Evolutionary conservation across 2,329 filamentous ascomycete species (phyloP), one percentile per base, ranked within the genome.

Genomic region (Penicillium sp.): DNA sequence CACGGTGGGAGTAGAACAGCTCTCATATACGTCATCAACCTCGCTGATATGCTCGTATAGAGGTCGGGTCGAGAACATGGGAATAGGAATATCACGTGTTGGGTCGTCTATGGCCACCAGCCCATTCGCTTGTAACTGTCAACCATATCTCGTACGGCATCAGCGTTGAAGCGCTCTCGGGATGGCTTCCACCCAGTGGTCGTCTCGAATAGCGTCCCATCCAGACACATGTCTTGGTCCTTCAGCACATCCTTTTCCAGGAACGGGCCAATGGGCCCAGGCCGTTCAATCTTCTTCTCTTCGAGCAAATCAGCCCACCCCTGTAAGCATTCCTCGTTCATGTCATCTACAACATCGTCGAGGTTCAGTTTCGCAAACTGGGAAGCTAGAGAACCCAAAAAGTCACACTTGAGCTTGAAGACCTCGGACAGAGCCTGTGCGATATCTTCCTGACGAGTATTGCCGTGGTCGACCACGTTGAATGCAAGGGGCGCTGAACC

Each of bases 231-330:
- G 69, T 96, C 90, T 17, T 85, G 86, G 64, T 97, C 90, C 68
- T 90, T 91, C 53, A 97, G 75, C 57, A 96, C 72, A 69, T 98
- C 93, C 74, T 88, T 91, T 72, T 98, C 93, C 80, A 97, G 87
- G 66, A 96, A 98, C 0, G 93, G 93, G 49, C 84, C 90, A 61
- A 98, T 76, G 2, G 91, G 91, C 1, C 87, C 89, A 0, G 87
- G 85, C 50, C 87, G 80, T 51, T 83, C 85, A 64, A 97, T 94
- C 17, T 82, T 83, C 43, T 85, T 80, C 55, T 81, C 78, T 46
- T 96, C 78, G 53, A 97, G 72, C 48, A n/a, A n/a, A n/a, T 96
- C 89, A 2, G 90, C 89, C 93, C 93, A 98, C 0, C 89, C 88
- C 41, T 91, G 88, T 35, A 98, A 75, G 41, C 88, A 80, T 66